Evolutionary conservation across 768 basidiomycete species (phyloP), one percentile per base, ranked within the genome.

Genomic region (Macrolepiota dolichaula): DNA sequence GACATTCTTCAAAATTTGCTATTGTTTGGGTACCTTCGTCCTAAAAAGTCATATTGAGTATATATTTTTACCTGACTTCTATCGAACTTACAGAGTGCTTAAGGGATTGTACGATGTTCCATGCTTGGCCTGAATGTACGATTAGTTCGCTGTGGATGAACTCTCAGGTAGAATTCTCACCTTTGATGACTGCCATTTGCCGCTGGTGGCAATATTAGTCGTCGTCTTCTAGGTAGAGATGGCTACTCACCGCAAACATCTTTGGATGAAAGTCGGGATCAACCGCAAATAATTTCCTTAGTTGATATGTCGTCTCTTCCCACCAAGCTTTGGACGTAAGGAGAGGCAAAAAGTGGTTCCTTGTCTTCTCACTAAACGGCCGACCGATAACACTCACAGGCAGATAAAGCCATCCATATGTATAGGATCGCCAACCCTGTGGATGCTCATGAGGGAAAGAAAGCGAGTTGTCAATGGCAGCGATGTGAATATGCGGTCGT

Each of bases 371-470:
- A 66, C 90, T 89, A 70, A 95, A 96, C 2, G 94, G 94, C 51
- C 85, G 80, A 17, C 93, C 93, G 65, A 94, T 92, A 62, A 93
- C 70, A 66, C 86, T 91, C 51, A 94, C 92, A 2, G 93, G 93
- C 12, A 94, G 79, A 70, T 89, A 94, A 42, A 94, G 71, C 92
- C 92, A 94, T 27, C 92, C 92, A 65, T 93, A 96, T 0, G 92
- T 91, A 68, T 89, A 95, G 12, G 87, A 87, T 40, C 86, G 81
- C 83, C 82, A 84, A 2, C 82, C 93, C 62, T 85, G 83, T 0
- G 94, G 94, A 66, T 96, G 93, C 67, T 94, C 89, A 65, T 95
- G 92, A 25, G 94, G 94, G 68, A 94, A 96, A 2, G 92, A 91
- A 38, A 96, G 82, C 0, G 92, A 94, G 72, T 96, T 96, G 69